Conservation (phyloP, 2,329 filamentous ascomycete genomes). For the Fusarium acutatum region DNA sequence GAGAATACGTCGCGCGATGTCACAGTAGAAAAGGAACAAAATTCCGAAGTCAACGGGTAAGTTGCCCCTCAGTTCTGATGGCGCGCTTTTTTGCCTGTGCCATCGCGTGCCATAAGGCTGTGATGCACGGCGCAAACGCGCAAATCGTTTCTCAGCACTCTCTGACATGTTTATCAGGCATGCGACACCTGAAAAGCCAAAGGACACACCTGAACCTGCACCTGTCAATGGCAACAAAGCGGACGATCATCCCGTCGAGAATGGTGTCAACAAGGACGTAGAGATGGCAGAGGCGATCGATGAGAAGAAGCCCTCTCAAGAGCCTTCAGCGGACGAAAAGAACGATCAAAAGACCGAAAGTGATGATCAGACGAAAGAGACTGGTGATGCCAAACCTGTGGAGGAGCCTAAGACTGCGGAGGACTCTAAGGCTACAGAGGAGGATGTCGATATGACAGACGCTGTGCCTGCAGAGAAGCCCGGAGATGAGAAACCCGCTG, state of each 20-base stretch:
- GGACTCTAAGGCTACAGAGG: background rate
- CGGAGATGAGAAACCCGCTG: background rate
- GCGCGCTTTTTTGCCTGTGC: constrained; percentile 4
- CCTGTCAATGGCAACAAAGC: constrained; percentile 40
- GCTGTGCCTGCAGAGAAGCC: constrained; percentile 9
- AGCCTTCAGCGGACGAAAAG: constrained; percentile 5
- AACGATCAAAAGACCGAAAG: constrained; percentile 25
- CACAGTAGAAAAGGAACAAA: constrained; percentile 43
- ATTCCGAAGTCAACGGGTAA: constrained; percentile 51
- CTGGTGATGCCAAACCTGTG: constrained; percentile 1
- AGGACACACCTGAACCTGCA: constrained; percentile 35
- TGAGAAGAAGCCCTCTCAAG: constrained; percentile 17
- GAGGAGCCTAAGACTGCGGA: background rate
- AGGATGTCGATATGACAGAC: constrained; percentile 29
- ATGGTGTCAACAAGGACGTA: constrained; percentile 39
- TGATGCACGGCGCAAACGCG: background rate
- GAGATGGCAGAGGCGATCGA: constrained; percentile 32
- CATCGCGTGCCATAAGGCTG: constrained; percentile 16
- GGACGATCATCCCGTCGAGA: constrained; percentile 33
- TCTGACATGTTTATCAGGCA: constrained; percentile 43
- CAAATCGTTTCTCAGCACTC: constrained; percentile 8
- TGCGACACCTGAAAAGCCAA: constrained; percentile 36
- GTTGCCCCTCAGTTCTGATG: constrained; percentile 32
- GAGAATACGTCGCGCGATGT: constrained; percentile 58
- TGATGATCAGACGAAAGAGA: constrained; percentile 2